These are phyloP conservation scores for Stachybotrys chartarum DNA, from an alignment of 2,329 filamentous ascomycete genomes.

Conservation along the genomic window DNA sequence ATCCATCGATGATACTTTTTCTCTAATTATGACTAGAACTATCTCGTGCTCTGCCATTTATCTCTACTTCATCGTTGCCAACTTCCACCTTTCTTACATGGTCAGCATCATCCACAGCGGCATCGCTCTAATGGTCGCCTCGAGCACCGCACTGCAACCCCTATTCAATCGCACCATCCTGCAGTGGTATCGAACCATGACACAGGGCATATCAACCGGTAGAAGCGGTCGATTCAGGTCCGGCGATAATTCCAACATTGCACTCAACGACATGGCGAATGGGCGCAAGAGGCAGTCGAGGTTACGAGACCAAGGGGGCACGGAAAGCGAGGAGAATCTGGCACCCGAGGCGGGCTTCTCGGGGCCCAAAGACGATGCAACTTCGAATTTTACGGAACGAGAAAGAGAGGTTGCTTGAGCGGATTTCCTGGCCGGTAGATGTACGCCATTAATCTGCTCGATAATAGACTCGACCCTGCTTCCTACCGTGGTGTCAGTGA, in stretches of 20 bases:
- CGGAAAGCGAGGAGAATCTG: constrained; percentile 6
- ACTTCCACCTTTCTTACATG: constrained; percentile 7
- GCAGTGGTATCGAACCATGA: background rate
- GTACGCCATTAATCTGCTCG: background rate
- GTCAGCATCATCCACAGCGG: constrained; percentile 6
- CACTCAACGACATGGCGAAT: background rate
- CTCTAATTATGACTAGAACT: constrained; percentile 1
- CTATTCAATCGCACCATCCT: constrained; percentile 4
- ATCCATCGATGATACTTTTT: background rate
- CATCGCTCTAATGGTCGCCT: constrained; percentile 6
- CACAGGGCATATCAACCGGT: background rate
- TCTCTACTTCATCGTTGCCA: constrained; percentile 5
- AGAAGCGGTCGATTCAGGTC: background rate
- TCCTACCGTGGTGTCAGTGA: no score
- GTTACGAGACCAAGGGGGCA: constrained; percentile 1
- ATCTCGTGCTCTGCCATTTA: constrained; percentile 8
- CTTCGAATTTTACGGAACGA: background rate
- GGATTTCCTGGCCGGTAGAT: background rate
- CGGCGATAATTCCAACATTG: background rate
- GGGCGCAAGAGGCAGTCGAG: background rate
- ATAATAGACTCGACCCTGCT: background rate
- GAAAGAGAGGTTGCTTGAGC: background rate
- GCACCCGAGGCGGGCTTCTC: constrained; percentile 1
- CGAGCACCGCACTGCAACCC: constrained; percentile 5
- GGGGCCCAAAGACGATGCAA: background rate